Percentiles rank a stretch among this genome's conserved stretches.
Evolutionary conservation across 257 asterid species (phyloP).

Genomic region (Penstemon davidsonii): DNA sequence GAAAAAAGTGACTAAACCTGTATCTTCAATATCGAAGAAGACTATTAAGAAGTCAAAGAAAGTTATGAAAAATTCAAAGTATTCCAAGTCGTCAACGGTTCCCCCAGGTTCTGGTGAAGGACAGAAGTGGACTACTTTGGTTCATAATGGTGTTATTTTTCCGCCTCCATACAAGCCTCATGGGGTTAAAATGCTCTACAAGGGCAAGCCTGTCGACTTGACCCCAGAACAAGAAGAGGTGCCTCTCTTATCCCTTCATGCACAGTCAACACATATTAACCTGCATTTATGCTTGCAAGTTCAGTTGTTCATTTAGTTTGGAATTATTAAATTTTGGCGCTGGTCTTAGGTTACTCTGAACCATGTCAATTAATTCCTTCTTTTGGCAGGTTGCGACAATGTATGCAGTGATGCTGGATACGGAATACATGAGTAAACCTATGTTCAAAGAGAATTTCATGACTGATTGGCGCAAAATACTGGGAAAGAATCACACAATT

Average conservation of each 20-base stretch:
- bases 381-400: slow-evolving; percentile 88
- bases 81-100: slow-evolving; percentile 73
- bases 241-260: slow-evolving; percentile 21
- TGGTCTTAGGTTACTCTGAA: slow-evolving; percentile 1
- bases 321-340: too few species aligned
- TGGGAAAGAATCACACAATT: slow-evolving; percentile 83
- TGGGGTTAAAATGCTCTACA: slow-evolving; percentile 89
- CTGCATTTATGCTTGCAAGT: not conserved
- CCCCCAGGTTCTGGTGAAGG: slow-evolving; percentile 96
- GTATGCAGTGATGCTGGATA: slow-evolving; percentile 92
- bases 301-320: not conserved
- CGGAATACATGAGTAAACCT: slow-evolving; percentile 83
- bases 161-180: slow-evolving; percentile 97
- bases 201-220: slow-evolving; percentile 75
- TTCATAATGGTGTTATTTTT: slow-evolving; percentile 90
- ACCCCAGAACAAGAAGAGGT: slow-evolving; percentile 98
- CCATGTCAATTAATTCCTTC: not conserved
- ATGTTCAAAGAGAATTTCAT: slow-evolving; percentile 88
- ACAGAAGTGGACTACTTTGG: slow-evolving; percentile 95
- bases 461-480: slow-evolving; percentile 83
- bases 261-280: not conserved
- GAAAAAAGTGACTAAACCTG: slow-evolving; percentile 46
- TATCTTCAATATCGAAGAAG: slow-evolving; percentile 44
- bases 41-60: slow-evolving; percentile 52
- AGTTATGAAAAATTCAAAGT: slow-evolving; percentile 54